Evolutionary conservation across 2,329 filamentous ascomycete species (phyloP).

Genomic region (Thelonectria rubi): DNA sequence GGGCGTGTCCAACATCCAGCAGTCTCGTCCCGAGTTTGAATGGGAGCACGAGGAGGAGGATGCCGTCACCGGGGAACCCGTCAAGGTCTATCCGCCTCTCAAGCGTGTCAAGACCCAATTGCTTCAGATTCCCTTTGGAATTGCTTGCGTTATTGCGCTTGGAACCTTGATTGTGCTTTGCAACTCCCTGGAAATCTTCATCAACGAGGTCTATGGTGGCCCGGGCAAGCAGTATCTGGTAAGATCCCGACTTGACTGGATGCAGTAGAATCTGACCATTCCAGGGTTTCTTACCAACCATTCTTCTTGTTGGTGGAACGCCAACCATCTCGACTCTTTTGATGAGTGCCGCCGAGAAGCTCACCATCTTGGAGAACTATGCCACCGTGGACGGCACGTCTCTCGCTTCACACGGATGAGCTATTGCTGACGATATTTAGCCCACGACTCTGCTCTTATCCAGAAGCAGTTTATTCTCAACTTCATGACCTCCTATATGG

Average conservation of each 20-base stretch:
- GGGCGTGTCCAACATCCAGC: conserved; percentile 83
- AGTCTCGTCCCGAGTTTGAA: conserved; percentile 78
- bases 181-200: conserved; percentile 94
- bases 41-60: conserved; percentile 82
- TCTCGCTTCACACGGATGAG: conserved; percentile 21
- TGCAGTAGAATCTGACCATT: conserved; percentile 26
- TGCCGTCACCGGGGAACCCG: conserved; percentile 80
- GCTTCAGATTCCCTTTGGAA: conserved; percentile 84
- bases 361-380: conserved; percentile 92
- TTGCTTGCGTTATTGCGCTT: conserved; percentile 75
- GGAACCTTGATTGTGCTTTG: conserved; percentile 85
- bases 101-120: conserved; percentile 81
- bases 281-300: conserved; percentile 85
- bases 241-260: conserved; percentile 41
- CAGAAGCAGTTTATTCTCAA: conserved; percentile 96
- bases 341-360: conserved; percentile 76
- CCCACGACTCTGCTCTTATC: conserved; percentile 83
- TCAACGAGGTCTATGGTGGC: conserved; percentile 91
- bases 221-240: conserved; percentile 87
- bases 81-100: conserved; percentile 77
- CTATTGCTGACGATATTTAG: conserved; percentile 49
- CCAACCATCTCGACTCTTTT: conserved; percentile 81
- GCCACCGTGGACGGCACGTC: conserved; percentile 75
- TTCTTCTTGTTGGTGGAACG: conserved; percentile 83
- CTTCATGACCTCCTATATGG: conserved; percentile 94